A percentile compares a stretch with the other conserved stretches of the same genome.
Evolutionary conservation across 176 grass and related monocot genomes (phyloP).

Genomic region (maize (Zea mays)): DNA sequence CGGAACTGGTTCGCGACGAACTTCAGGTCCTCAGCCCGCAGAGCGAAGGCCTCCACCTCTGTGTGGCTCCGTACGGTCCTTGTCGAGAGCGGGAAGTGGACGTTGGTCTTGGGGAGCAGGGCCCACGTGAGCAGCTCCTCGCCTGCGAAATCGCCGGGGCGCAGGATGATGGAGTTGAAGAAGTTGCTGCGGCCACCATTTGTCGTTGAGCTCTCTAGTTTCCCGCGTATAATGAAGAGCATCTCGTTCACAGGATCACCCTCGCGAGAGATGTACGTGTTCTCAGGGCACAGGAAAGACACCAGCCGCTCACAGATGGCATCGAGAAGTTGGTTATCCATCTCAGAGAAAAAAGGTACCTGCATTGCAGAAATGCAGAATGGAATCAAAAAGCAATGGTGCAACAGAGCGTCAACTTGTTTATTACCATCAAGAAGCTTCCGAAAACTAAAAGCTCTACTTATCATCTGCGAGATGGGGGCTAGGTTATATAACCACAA

Average conservation of each 20-base stretch:
- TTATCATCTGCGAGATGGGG: neutral
- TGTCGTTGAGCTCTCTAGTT: conserved; percentile 82
- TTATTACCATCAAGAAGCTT: conserved; percentile 6
- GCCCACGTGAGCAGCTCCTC: conserved; percentile 94
- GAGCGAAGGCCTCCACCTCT: conserved; percentile 87
- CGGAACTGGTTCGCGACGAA: conserved; percentile 89
- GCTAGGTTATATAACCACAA: conserved; percentile 14
- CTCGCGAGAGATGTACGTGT: conserved; percentile 82
- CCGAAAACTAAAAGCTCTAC: conserved; percentile 4
- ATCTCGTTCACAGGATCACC: conserved; percentile 94
- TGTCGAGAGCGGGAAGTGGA: conserved; percentile 72
- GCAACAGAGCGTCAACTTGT: neutral
- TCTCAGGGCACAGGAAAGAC: conserved; percentile 74
- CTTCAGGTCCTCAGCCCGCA: conserved; percentile 82
- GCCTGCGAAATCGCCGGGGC: conserved; percentile 71
- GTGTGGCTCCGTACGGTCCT: conserved; percentile 73
- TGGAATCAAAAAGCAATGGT: conserved; percentile 7
- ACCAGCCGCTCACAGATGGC: conserved; percentile 88
- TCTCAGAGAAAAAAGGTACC: conserved; percentile 93
- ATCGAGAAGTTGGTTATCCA: conserved; percentile 84
- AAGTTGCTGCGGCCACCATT: conserved; percentile 84
- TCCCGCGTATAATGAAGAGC: conserved; percentile 90
- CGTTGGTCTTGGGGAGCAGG: conserved; percentile 70
- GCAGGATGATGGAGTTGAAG: conserved; percentile 70
- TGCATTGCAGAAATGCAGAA: conserved; percentile 38